Conservation (phyloP, 2,329 filamentous ascomycete genomes). For the Coccinonectria pachysandricola region DNA sequence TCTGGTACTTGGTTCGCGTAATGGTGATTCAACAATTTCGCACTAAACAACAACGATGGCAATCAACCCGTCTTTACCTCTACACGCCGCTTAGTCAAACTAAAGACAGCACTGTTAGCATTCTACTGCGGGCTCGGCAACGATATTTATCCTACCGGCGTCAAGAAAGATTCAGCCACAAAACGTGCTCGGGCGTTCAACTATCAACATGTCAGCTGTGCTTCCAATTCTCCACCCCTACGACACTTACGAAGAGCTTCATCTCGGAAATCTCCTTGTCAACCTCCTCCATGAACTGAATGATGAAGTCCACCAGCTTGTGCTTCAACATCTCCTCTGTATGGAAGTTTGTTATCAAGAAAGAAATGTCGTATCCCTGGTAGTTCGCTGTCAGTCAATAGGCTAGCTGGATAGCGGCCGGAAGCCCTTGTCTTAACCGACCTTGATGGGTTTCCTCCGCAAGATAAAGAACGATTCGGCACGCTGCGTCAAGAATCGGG, state of each 20-base stretch:
- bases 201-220: constrained; percentile 34
- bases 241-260: constrained; percentile 88
- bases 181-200: constrained; percentile 95
- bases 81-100: constrained; percentile 28
- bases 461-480: constrained; percentile 97
- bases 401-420: constrained; percentile 2
- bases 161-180: constrained; percentile 96
- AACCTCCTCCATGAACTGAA: constrained; percentile 99
- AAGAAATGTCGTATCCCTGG: constrained; percentile 95
- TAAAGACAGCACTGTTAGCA: constrained; percentile 12
- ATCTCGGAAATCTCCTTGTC: constrained; percentile 99
- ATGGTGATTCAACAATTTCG: no score
- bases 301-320: constrained; percentile 97
- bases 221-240: constrained; percentile 2
- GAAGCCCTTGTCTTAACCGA: constrained; percentile 31
- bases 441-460: constrained; percentile 88
- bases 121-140: no score
- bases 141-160: no score
- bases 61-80: no score
- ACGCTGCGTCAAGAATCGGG: constrained; percentile 68
- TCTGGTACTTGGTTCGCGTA: no score
- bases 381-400: constrained; percentile 15
- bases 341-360: constrained; percentile 97
- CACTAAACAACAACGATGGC: no score
- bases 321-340: constrained; percentile 99